These are phyloP conservation scores for Metschnikowia amazonensis DNA, from an alignment of 805 yeast species.

Conservation along the genomic window DNA sequence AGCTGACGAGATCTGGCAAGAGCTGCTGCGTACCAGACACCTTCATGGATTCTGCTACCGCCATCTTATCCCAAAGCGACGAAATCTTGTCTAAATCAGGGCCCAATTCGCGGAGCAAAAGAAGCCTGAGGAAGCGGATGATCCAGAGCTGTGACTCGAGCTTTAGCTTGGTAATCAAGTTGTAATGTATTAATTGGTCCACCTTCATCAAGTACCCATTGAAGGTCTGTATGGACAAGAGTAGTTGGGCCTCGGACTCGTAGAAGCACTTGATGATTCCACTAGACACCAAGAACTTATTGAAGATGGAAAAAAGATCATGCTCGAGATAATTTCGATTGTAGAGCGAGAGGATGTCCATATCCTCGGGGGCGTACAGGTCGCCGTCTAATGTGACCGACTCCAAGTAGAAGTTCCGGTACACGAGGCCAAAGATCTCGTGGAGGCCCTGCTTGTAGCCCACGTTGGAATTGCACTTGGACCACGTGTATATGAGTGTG, in stretches of 20 bases:
- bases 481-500: constrained; percentile 46
- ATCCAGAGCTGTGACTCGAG: constrained; percentile 54
- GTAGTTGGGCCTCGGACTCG: constrained; percentile 39
- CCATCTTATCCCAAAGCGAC: constrained; percentile 49
- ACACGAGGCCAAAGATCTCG: constrained; percentile 49
- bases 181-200: constrained; percentile 46
- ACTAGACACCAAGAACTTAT: constrained; percentile 38
- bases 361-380: constrained; percentile 25
- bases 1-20: constrained; percentile 38
- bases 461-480: constrained; percentile 44
- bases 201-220: constrained; percentile 46
- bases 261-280: constrained; percentile 34
- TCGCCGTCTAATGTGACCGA: constrained; percentile 19
- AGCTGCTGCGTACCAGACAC: constrained; percentile 2
- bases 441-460: constrained; percentile 49
- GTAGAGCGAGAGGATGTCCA: constrained; percentile 36
- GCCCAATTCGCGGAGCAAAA: constrained; percentile 48
- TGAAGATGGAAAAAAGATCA: constrained; percentile 44
- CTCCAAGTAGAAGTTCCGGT: constrained; percentile 37
- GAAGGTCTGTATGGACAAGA: constrained; percentile 46
- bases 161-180: constrained; percentile 39
- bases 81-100: constrained; percentile 30
- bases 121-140: constrained; percentile 47
- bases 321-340: constrained; percentile 36
- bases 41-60: constrained; percentile 21